Conservation (phyloP, 352 stramenopile genomes). For the Elongisporangium anandrum region DNA sequence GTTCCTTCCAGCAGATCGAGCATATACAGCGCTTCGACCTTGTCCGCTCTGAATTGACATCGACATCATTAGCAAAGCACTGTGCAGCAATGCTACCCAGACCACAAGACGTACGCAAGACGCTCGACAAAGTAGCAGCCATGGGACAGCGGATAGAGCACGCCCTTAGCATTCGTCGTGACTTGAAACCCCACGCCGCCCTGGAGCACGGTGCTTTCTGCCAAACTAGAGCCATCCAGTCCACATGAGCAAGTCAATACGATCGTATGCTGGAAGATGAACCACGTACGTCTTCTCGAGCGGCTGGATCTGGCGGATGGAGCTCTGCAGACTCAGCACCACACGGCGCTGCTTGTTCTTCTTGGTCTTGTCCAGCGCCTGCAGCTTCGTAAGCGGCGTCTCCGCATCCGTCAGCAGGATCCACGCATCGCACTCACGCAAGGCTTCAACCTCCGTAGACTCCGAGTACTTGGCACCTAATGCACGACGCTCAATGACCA, state of each 20-base stretch:
- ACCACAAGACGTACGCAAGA: slow-evolving; percentile 43
- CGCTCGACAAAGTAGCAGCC: slow-evolving; percentile 79
- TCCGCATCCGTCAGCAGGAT: slow-evolving; percentile 54
- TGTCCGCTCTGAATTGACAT: slow-evolving; percentile 48
- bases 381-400: slow-evolving; percentile 22
- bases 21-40: slow-evolving; percentile 57
- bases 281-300: slow-evolving; percentile 45
- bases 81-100: background rate
- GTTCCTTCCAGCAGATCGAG: slow-evolving; percentile 72
- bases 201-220: slow-evolving; percentile 58
- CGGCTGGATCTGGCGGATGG: slow-evolving; percentile 46
- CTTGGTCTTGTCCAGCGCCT: slow-evolving; percentile 39
- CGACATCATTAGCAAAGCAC: slow-evolving; percentile 6
- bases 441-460: slow-evolving; percentile 21
- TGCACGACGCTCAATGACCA: slow-evolving; percentile 25
- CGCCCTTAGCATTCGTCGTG: slow-evolving; percentile 32
- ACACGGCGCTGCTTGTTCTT: slow-evolving; percentile 34
- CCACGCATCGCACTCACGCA: slow-evolving; percentile 59
- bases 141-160: slow-evolving; percentile 52
- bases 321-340: slow-evolving; percentile 61
- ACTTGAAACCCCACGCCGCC: slow-evolving; percentile 75
- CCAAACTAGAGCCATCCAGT: slow-evolving; percentile 30
- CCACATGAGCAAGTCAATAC: background rate
- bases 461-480: slow-evolving; percentile 34
- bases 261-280: background rate